Conservation (phyloP, 176 grass and related monocot genomes). For the Thalia dealbata region DNA sequence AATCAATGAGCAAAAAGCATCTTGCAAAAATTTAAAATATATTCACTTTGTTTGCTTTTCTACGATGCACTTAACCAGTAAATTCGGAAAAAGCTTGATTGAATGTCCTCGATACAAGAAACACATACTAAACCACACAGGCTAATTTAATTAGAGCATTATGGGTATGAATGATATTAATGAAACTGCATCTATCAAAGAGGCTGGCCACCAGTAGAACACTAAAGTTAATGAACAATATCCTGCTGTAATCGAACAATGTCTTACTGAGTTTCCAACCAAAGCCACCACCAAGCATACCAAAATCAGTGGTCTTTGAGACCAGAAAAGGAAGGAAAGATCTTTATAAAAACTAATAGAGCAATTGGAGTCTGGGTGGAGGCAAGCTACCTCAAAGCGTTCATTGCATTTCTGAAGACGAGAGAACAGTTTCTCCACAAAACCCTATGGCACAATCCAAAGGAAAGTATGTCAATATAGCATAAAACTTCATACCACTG, state of each 20-base stretch:
- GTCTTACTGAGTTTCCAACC: not conserved
- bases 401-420: slow-evolving; percentile 82
- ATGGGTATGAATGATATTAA: not conserved
- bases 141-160: not conserved
- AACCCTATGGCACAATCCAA: slow-evolving; percentile 39
- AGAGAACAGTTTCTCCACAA: slow-evolving; percentile 88
- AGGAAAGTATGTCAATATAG: slow-evolving; percentile 6
- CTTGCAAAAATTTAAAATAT: not conserved
- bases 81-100: not conserved
- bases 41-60: too few species aligned
- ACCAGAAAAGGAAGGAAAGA: too few species aligned
- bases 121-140: too few species aligned
- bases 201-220: not conserved
- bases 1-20: not conserved
- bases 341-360: not conserved
- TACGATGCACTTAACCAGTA: not conserved
- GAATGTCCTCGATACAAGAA: not conserved
- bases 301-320: too few species aligned
- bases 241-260: not conserved
- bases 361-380: not conserved
- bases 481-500: not conserved
- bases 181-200: not conserved
- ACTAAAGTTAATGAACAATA: not conserved
- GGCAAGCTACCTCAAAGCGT: slow-evolving; percentile 65
- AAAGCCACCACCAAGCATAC: not conserved